A percentile compares a stretch with the other conserved stretches of the same genome.
Evolutionary conservation across 192 early-diverging fungal genomes (phyloP).

Genomic region (Thamnidium elegans): DNA sequence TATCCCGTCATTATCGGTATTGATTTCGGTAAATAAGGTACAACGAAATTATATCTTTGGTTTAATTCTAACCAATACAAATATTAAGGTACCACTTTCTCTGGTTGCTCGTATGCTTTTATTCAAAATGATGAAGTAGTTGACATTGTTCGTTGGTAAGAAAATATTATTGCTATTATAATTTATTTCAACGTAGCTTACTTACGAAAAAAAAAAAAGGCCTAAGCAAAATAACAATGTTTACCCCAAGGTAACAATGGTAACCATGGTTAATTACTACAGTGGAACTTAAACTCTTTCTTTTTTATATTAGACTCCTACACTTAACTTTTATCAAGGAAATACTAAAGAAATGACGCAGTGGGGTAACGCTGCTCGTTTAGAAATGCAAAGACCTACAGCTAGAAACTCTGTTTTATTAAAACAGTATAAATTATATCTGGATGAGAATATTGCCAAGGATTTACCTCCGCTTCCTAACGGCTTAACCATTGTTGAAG

Average conservation of each 20-base stretch:
- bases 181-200: too few species aligned
- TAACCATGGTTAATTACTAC: neutral
- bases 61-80: neutral
- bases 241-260: conserved; percentile 37
- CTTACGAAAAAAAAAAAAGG: conserved; percentile 22
- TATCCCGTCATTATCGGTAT: conserved; percentile 41
- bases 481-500: conserved; percentile 40
- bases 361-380: conserved; percentile 43
- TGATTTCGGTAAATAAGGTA: conserved; percentile 32
- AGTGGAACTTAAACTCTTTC: too few species aligned
- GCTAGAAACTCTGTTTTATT: conserved; percentile 39
- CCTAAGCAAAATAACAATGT: conserved; percentile 48
- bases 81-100: conserved; percentile 46
- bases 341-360: conserved; percentile 41
- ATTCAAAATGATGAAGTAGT: conserved; percentile 51
- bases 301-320: conserved; percentile 36
- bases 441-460: conserved; percentile 43
- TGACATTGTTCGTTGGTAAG: conserved; percentile 47
- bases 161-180: too few species aligned
- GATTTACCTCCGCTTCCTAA: conserved; percentile 43
- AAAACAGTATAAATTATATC: conserved; percentile 48
- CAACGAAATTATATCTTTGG: conserved; percentile 1
- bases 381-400: conserved; percentile 40
- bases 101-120: conserved; percentile 49
- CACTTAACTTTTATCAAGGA: conserved; percentile 48